Evolutionary conservation across 345 rosid species (phyloP), one percentile per base, ranked within the genome.

Genomic region (Theobroma cacao): DNA sequence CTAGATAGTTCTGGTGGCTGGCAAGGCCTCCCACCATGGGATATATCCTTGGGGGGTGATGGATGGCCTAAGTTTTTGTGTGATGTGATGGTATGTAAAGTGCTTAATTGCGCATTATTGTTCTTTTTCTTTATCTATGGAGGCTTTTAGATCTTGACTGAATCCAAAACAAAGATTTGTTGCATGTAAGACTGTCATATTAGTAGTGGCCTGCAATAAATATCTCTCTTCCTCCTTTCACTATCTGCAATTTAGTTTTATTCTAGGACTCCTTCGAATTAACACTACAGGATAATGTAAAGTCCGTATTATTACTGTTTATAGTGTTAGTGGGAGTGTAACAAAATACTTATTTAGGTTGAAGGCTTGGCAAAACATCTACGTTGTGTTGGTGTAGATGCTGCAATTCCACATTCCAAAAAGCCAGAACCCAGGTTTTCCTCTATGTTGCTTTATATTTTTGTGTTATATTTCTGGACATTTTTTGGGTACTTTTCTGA

Each of bases 321-420:
- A 18, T 12, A 8, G 6, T 66, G 58, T 68, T 40, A 59, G 55
- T 65, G 77, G 40, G 75, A 78, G 75, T 53, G 76, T 85, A 36
- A 82, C 74, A 20, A 43, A 60, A 31, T 47, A 40, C 80, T 22
- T 82, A 9, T 65, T 58, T 82, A 95, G 97, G 91, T 95, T 79
- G 98, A 93, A 88, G 97, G 98, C 79, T 83, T 95, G 90, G 98
- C 98, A 5, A 95, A 95, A 82, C 98, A 95, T 89, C 84, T 95
- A 63, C 92, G 94, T 2, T 95, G 98, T 83, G 98, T 95, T 63
- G 98, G 98, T 24, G 78, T 95, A 61, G 98, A 95, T 86, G 98
- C 98, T 82, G 97, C 98, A 48, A 81, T 91, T 75, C 94, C 98
- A 43, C 77, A 31, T 75, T 87, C 87, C 0, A 93, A 80, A 82